These are phyloP conservation scores for Phaeosphaeria sp. DNA, from an alignment of 2,329 filamentous ascomycete genomes.

Conservation along the genomic window DNA sequence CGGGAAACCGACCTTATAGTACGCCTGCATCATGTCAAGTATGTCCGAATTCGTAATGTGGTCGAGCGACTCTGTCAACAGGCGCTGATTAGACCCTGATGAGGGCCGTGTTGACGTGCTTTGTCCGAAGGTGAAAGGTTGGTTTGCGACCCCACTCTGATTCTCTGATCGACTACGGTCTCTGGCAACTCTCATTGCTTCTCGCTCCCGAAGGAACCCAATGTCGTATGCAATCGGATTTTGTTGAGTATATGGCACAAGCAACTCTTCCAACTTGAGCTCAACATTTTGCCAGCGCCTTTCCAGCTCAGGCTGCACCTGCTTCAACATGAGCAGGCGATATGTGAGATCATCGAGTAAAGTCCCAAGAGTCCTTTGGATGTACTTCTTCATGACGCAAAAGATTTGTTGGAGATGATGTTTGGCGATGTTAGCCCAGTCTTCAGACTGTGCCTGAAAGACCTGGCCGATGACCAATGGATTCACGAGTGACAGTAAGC, in stretches of 20 bases:
- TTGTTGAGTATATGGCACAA: constrained; percentile 23
- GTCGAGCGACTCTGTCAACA: constrained; percentile 29
- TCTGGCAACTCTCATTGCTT: constrained; percentile 19
- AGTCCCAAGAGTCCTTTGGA: constrained; percentile 17
- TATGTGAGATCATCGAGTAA: constrained; percentile 26
- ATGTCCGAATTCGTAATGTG: constrained; percentile 34
- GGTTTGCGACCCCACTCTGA: background rate
- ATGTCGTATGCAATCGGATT: constrained; percentile 34
- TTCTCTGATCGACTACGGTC: too few species aligned
- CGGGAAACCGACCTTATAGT: constrained; percentile 28
- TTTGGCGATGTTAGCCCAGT: constrained; percentile 26
- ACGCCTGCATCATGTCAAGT: constrained; percentile 32
- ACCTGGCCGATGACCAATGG: constrained; percentile 27
- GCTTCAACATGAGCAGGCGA: constrained; percentile 20
- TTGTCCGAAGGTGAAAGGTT: background rate
- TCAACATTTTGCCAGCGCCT: constrained; percentile 13
- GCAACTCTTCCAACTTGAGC: constrained; percentile 30
- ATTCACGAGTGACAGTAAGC: constrained; percentile 30
- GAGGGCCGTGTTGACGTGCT: background rate
- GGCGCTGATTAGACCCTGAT: constrained; percentile 5
- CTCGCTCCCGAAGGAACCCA: constrained; percentile 21
- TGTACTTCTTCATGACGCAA: constrained; percentile 22
- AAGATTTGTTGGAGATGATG: constrained; percentile 26
- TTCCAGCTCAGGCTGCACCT: constrained; percentile 26
- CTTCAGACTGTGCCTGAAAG: constrained; percentile 29